Conservation (phyloP, 352 stramenopile genomes). For the Plasmopara muralis region DNA sequence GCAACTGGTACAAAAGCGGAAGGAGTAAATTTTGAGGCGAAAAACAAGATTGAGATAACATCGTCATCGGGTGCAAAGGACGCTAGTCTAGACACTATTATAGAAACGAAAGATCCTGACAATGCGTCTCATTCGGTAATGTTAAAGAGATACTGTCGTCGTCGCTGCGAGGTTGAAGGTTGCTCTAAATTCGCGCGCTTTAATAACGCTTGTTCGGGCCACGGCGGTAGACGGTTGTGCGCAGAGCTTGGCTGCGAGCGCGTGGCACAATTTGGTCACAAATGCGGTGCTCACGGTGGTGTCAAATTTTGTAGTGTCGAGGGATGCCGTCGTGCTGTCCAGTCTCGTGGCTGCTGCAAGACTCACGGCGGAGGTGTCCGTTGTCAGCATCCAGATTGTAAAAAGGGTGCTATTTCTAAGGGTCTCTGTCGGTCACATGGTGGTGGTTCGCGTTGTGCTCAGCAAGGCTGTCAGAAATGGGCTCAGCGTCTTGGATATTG, state of each 20-base stretch:
- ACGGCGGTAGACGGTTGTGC: conserved; percentile 66
- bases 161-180: conserved; percentile 53
- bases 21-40: conserved; percentile 1
- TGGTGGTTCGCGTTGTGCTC: conserved; percentile 69
- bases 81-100: background rate
- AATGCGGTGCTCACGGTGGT: conserved; percentile 72
- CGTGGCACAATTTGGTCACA: conserved; percentile 73
- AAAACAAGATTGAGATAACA: conserved; percentile 2
- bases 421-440: conserved; percentile 79
- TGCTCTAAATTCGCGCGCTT: conserved; percentile 78
- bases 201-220: conserved; percentile 67
- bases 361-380: conserved; percentile 79
- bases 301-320: conserved; percentile 71
- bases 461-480: conserved; percentile 63
- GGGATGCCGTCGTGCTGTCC: conserved; percentile 62
- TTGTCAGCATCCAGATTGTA: conserved; percentile 70
- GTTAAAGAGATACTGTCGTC: conserved; percentile 56
- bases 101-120: conserved; percentile 2
- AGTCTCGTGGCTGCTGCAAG: conserved; percentile 82
- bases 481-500: conserved; percentile 68
- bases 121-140: conserved; percentile 2
- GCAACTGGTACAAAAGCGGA: conserved; percentile 3
- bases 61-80: conserved; percentile 5
- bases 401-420: conserved; percentile 82
- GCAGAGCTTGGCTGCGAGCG: conserved; percentile 58